Percentiles rank a stretch among this genome's conserved stretches.
Evolutionary conservation across 371 early-diverging fungal species (phyloP).

Genomic region (Mortierella sp.): DNA sequence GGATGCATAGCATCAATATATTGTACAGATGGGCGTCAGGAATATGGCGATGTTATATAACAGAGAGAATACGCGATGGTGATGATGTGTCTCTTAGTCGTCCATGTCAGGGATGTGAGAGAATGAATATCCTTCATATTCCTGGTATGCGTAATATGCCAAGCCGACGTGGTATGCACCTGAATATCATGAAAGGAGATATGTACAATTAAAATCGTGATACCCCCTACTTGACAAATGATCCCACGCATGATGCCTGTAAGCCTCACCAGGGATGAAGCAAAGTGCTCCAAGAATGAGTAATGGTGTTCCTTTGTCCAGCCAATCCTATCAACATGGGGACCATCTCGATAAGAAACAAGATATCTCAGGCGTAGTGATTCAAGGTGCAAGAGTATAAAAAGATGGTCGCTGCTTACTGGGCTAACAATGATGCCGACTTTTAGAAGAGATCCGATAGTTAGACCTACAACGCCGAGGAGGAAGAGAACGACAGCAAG

Average conservation of each 20-base stretch:
- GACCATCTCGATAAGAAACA: not conserved
- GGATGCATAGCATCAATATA: too few relatives aligned
- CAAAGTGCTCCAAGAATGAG: conserved; percentile 58
- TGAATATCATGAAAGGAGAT: not conserved
- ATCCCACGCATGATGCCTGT: not conserved
- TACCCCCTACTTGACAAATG: not conserved
- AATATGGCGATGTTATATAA: conserved; percentile 3
- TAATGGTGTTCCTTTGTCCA: conserved; percentile 68
- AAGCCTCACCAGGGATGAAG: conserved; percentile 72
- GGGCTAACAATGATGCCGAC: conserved; percentile 55
- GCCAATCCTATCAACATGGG: conserved; percentile 58
- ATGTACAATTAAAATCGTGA: not conserved
- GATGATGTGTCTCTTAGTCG: conserved; percentile 16
- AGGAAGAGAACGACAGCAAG: conserved; percentile 64
- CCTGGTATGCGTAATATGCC: conserved; percentile 57
- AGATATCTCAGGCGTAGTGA: not conserved
- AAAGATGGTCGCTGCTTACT: conserved; percentile 21
- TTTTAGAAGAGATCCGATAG: conserved; percentile 69
- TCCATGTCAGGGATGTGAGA: conserved; percentile 56
- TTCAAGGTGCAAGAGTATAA: too few relatives aligned
- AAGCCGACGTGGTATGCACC: conserved; percentile 56
- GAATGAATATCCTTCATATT: conserved; percentile 58
- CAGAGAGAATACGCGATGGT: conserved; percentile 1
- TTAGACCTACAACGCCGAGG: conserved; percentile 63
- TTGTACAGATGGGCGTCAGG: too few relatives aligned